Evolutionary conservation across 768 basidiomycete genomes (phyloP).

Genomic region (Pisolithus orientalis): DNA sequence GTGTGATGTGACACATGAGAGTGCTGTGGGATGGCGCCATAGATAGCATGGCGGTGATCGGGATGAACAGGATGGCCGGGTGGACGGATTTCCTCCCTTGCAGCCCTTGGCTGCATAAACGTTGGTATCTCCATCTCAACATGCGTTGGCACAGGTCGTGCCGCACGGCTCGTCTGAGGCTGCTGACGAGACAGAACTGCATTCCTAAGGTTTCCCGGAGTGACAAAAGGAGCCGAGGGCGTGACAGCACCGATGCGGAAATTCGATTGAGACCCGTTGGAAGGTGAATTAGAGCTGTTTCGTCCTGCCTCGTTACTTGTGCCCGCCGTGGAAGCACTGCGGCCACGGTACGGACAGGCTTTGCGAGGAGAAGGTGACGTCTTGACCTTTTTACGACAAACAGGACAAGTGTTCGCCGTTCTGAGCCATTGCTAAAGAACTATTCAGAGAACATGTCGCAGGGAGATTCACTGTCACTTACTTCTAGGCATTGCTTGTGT

Average conservation of each 20-base stretch:
- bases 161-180: background rate
- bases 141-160: background rate
- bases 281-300: background rate
- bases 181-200: background rate
- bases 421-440: constrained; percentile 69
- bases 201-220: background rate
- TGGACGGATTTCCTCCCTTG: background rate
- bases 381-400: constrained; percentile 62
- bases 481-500: constrained; percentile 70
- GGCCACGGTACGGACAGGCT: constrained; percentile 7
- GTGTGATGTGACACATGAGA: background rate
- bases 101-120: background rate
- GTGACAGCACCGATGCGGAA: constrained; percentile 1
- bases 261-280: constrained; percentile 6
- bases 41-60: too few species aligned
- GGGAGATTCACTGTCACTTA: constrained; percentile 23
- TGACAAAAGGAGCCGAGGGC: background rate
- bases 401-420: constrained; percentile 71
- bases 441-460: constrained; percentile 1
- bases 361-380: constrained; percentile 16
- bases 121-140: background rate
- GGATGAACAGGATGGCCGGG: background rate
- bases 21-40: background rate
- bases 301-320: constrained; percentile 5
- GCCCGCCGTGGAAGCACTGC: constrained; percentile 1